Conservation (phyloP, 2,329 filamentous ascomycete species). For the Fusarium tuaranense region DNA sequence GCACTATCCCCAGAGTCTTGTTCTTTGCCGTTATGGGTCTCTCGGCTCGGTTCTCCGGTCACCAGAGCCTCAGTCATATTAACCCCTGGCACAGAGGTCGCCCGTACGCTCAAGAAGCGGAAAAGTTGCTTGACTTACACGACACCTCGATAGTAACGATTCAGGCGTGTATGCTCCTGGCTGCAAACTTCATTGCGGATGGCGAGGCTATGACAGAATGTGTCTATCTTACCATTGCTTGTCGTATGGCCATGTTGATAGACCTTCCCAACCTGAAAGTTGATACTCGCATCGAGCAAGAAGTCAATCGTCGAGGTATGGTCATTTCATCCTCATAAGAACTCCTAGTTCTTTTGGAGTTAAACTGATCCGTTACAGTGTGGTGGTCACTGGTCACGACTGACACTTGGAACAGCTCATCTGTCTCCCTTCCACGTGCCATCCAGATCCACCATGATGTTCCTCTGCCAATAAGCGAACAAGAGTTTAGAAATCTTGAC, state of each 20-base stretch:
- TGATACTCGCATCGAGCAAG: background rate
- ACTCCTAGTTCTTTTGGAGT: too few relatives aligned
- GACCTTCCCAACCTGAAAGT: conserved; percentile 4
- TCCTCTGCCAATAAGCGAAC: background rate
- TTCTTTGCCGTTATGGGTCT: background rate
- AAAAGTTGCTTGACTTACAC: conserved; percentile 9
- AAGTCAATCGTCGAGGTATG: background rate
- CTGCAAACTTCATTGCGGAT: conserved; percentile 4
- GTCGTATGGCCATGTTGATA: conserved; percentile 11
- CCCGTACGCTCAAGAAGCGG: conserved; percentile 2
- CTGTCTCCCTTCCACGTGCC: conserved; percentile 2
- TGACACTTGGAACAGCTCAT: conserved; percentile 14
- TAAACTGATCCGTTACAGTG: background rate
- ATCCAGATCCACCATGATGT: background rate
- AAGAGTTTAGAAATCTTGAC: background rate
- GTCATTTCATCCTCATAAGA: too few relatives aligned
- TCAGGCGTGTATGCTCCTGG: conserved; percentile 10
- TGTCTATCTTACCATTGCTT: conserved; percentile 4
- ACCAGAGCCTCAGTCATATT: background rate
- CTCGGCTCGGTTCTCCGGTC: background rate
- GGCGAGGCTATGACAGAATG: conserved; percentile 7
- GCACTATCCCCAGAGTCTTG: background rate
- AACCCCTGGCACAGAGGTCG: conserved; percentile 12
- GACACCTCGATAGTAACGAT: conserved; percentile 6
- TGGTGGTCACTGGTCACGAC: conserved; percentile 21